Base-by-base conservation (phyloP, 2,329 filamentous ascomycete species). In the Ophiostoma perfectum region DNA sequence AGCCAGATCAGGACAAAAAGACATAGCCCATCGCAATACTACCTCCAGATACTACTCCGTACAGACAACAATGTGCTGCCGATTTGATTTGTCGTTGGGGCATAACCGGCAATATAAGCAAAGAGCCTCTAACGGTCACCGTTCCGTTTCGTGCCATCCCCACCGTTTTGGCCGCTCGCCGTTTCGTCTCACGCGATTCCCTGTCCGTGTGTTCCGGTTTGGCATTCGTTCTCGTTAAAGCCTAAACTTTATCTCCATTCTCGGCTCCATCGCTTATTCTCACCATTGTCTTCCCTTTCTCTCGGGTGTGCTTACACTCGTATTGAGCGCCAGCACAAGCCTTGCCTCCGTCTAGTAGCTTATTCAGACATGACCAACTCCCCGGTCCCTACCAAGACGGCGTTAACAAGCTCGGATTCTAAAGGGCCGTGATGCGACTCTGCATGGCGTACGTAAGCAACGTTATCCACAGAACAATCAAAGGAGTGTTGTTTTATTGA, bases 181-280 rank as follows among this genome's bases (percentile, higher is more conserved):
- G 55, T 60, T 60, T 38, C 3, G 11, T 64, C 60, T 68, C 65
- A 42, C 18, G 8, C 70, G 52, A 36, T 36, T 27, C n/a, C 49
- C 49, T 16, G 41, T 52, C 64, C 18, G 64, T 65, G 11, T 65
- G 27, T 49, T 65, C 18, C 42, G 14, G 45, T 6, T 27, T 49
- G 55, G 12, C 27, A 38, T 60, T 38, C 27, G 27, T 38, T 60
- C 14, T 60, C 27, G 55, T 60, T 63, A 63, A 63, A 63, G 16
- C 60, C 60, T 63, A 63, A 63, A 44, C 27, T 27, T 63, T 63
- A 63, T 63, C 60, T 63, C 60, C 60, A 63, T 63, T 42, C 16
- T 44, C 55, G 55, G 52, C 5, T 58, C 18, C 27, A 27, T 58
- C 52, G 52, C 27, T 38, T 39, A 38, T 38, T 3, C 36, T 36